Evolutionary conservation across 495 filamentous ascomycete genomes (phyloP).

Genomic region (Opeltia flavorubescens): DNA sequence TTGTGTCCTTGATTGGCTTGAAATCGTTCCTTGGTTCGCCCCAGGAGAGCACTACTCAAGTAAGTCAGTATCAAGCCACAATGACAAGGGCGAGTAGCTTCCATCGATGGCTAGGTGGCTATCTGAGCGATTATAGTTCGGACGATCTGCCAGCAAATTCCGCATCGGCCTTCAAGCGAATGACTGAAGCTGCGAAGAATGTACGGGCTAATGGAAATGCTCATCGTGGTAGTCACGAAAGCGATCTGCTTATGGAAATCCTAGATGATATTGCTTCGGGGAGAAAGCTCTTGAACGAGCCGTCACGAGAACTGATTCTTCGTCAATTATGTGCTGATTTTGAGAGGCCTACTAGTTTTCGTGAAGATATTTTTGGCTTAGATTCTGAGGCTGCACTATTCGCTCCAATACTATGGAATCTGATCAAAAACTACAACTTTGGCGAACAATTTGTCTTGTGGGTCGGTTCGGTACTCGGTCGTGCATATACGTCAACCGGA

Average conservation of each 20-base stretch:
- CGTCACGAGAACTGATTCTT: conserved; percentile 55
- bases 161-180: conserved; percentile 42
- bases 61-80: conserved; percentile 57
- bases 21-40: conserved; percentile 53
- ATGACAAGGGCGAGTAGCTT: conserved; percentile 53
- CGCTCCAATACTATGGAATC: conserved; percentile 56
- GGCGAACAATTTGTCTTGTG: conserved; percentile 63
- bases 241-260: conserved; percentile 57
- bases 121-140: conserved; percentile 42
- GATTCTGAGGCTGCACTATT: conserved; percentile 47
- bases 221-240: conserved; percentile 47
- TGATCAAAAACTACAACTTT: conserved; percentile 44
- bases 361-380: conserved; percentile 45
- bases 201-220: conserved; percentile 45
- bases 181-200: conserved; percentile 47
- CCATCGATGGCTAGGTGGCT: conserved; percentile 54
- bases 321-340: conserved; percentile 63
- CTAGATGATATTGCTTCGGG: conserved; percentile 52
- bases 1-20: conserved; percentile 62
- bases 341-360: conserved; percentile 36
- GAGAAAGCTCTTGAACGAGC: conserved; percentile 48
- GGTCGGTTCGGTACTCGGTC: conserved; percentile 71
- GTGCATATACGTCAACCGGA: conserved; percentile 67
- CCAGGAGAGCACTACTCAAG: conserved; percentile 57
- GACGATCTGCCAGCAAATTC: conserved; percentile 30